Percentiles rank a stretch among this genome's conserved stretches.
These are phyloP conservation scores for Rhodocollybia butyracea DNA, from an alignment of 768 basidiomycete species.

Conservation along the genomic window DNA sequence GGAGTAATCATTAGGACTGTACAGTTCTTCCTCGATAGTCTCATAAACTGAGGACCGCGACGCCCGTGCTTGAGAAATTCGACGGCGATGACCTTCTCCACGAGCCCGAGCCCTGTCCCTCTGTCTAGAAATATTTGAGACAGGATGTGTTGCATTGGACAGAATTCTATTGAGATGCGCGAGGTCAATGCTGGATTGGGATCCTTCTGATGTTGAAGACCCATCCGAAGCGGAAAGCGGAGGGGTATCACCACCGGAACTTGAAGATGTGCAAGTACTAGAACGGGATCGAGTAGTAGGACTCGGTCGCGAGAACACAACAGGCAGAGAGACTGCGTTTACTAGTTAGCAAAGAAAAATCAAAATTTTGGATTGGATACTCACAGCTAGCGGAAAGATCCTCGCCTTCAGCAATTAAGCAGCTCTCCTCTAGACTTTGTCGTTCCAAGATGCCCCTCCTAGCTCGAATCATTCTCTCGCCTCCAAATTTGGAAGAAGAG, in stretches of 20 bases:
- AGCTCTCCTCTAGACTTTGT: constrained; percentile 66
- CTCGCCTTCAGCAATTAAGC: constrained; percentile 63
- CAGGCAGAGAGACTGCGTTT: constrained; percentile 34
- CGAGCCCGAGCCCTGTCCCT: constrained; percentile 47
- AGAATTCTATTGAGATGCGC: constrained; percentile 56
- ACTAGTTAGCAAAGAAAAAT: constrained; percentile 13
- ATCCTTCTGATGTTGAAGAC: constrained; percentile 67
- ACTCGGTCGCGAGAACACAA: constrained; percentile 62
- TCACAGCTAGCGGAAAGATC: constrained; percentile 52
- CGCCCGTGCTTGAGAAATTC: constrained; percentile 59
- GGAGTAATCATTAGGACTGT: constrained; percentile 28
- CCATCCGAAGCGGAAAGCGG: constrained; percentile 68
- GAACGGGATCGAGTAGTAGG: constrained; percentile 55
- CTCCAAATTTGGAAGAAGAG: constrained; percentile 60
- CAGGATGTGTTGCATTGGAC: constrained; percentile 50
- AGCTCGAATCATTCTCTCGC: constrained; percentile 65
- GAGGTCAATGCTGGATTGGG: constrained; percentile 76
- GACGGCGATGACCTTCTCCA: constrained; percentile 68
- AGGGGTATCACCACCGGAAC: constrained; percentile 68
- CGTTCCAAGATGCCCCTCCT: constrained; percentile 59
- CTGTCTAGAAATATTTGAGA: constrained; percentile 39
- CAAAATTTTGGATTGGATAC: constrained; percentile 19
- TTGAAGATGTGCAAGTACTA: constrained; percentile 61
- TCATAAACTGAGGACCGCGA: constrained; percentile 74
- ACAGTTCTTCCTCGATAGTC: constrained; percentile 72